A percentile compares a stretch with the other conserved stretches of the same genome.
These are phyloP conservation scores for Nepenthes mirabilis DNA, from an alignment of 148 eudicot genomes.

Conservation along the genomic window DNA sequence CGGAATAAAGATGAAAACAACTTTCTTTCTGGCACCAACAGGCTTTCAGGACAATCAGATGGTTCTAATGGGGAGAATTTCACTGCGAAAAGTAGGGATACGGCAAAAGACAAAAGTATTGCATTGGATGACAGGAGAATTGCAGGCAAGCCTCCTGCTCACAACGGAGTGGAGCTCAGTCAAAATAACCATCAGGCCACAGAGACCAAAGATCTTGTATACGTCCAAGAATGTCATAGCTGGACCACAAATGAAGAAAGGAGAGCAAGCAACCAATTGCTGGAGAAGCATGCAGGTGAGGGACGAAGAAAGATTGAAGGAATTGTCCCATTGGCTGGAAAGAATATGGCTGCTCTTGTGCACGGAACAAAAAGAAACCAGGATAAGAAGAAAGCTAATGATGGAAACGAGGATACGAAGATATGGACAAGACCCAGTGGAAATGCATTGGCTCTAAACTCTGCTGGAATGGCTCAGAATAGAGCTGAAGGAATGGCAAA, in stretches of 20 bases:
- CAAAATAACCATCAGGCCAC: slow-evolving; percentile 15
- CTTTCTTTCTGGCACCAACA: slow-evolving; percentile 27
- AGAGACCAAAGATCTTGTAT: slow-evolving; percentile 22
- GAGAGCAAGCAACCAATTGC: slow-evolving; percentile 27
- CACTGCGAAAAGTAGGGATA: slow-evolving; percentile 25
- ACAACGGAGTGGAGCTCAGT: slow-evolving; percentile 25
- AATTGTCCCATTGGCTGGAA: slow-evolving; percentile 15
- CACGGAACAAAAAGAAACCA: slow-evolving; percentile 19
- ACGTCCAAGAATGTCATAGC: slow-evolving; percentile 35
- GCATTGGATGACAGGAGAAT: slow-evolving; percentile 24
- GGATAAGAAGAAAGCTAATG: slow-evolving; percentile 25
- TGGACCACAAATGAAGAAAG: slow-evolving; percentile 43
- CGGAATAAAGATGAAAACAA: too few relatives aligned
- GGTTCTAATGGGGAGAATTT: slow-evolving; percentile 21
- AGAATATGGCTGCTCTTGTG: slow-evolving; percentile 9
- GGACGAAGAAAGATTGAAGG: slow-evolving; percentile 23
- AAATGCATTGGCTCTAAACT: slow-evolving; percentile 19
- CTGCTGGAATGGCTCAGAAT: slow-evolving; percentile 20
- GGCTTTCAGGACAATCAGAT: slow-evolving; percentile 23
- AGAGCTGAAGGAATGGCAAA: slow-evolving; percentile 21
- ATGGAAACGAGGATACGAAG: slow-evolving; percentile 15
- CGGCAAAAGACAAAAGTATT: slow-evolving; percentile 22
- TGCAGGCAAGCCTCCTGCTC: slow-evolving; percentile 12
- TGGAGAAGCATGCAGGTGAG: slow-evolving; percentile 17
- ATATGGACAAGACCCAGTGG: slow-evolving; percentile 19